Conservation (phyloP, 2,329 filamentous ascomycete genomes). For the Pyricularia sp. region DNA sequence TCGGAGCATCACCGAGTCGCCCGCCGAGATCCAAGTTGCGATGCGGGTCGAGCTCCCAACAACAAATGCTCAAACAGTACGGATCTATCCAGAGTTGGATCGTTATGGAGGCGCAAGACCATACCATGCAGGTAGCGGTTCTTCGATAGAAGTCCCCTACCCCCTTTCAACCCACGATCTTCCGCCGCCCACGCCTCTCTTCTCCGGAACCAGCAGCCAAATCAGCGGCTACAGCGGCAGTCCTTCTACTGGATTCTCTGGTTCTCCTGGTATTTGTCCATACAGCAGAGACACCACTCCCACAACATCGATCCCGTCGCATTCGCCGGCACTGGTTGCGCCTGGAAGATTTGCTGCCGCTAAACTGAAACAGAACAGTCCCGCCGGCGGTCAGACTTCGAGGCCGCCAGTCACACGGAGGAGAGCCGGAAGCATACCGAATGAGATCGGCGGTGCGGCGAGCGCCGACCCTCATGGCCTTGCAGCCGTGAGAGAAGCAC, state of each 20-base stretch:
- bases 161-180: constrained; percentile 50
- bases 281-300: constrained; percentile 71
- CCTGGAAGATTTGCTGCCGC: constrained; percentile 31
- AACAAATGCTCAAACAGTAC: constrained; percentile 25
- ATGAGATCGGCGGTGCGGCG: constrained; percentile 33
- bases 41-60: constrained; percentile 28
- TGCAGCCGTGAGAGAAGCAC: constrained; percentile 53
- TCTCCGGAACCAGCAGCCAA: constrained; percentile 44
- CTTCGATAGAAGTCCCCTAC: constrained; percentile 35
- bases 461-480: constrained; percentile 42
- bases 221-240: constrained; percentile 51
- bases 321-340: constrained; percentile 50
- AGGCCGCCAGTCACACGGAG: constrained; percentile 30
- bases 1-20: constrained; percentile 28
- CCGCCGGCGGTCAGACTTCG: constrained; percentile 17
- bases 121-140: constrained; percentile 20
- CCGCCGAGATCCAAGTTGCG: constrained; percentile 27
- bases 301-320: constrained; percentile 65
- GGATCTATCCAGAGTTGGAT: constrained; percentile 47
- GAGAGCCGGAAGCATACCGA: constrained; percentile 40
- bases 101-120: constrained; percentile 39
- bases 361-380: constrained; percentile 42
- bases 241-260: constrained; percentile 63
- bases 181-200: constrained; percentile 53
- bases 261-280: constrained; percentile 52